Base-by-base conservation (phyloP, 495 filamentous ascomycete species). In the Friedmanniomyces simplex region DNA sequence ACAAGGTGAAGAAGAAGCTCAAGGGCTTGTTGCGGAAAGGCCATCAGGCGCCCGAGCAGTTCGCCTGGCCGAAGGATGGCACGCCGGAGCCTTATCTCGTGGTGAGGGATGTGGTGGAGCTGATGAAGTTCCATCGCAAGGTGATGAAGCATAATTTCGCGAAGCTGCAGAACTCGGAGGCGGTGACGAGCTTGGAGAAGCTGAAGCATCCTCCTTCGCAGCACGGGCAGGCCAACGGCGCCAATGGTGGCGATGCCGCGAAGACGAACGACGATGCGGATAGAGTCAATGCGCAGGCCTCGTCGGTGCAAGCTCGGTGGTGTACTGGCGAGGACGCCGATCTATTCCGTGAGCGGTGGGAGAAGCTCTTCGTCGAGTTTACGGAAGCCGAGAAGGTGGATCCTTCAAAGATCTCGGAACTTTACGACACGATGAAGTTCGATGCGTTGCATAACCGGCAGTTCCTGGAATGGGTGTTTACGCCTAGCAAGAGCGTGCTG, bases 401-500 rank as follows among this genome's bases (percentile, higher is more conserved):
- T 68, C 93, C 93, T 0, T 95, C 89, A 74, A 97, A 97, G 74
- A 89, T 98, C 36, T 95, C 89, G 8, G 93, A 98, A 72, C 75
- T 98, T 1, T 97, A 97, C 67, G 93, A 98, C 70, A 96, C 90
- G 28, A 96, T 97, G 91, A 98, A 98, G 68, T 98, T 96, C 63
- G 93, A 98, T 65, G 93, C 94, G 1, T 78, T 98, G 24, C 93
- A 98, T 69, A 98, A 98, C 68, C 82, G 94, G 4, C 87, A 87
- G 57, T 97, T 96, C 58, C 74, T 98, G n/a, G 94, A 98, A 71
- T 96, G 91, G 85, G 87, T 96, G 1, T 97, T 98, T 66, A 95
- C 89, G 58, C 94, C 93, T 1, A 79, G 79, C 66, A 79, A 71
- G 68, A 81, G 68, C 61, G 80, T 86, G 74, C 74, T 83, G 50